These are phyloP conservation scores for Pisolithus albus DNA, from an alignment of 768 basidiomycete genomes.

Conservation along the genomic window DNA sequence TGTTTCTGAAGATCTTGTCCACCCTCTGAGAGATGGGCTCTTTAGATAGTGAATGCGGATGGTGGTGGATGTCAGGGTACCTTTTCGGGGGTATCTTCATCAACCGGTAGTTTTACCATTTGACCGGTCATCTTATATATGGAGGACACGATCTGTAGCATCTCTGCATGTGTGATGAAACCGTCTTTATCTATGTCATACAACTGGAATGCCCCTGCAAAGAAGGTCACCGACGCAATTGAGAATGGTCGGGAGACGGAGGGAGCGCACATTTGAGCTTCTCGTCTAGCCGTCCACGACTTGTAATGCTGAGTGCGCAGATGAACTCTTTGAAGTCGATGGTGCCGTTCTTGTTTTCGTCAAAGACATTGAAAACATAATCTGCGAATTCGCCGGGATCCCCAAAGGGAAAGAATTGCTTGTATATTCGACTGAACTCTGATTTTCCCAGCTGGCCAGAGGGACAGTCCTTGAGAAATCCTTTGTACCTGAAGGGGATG, in stretches of 20 bases:
- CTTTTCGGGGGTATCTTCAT: slow-evolving; percentile 99
- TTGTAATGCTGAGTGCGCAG: slow-evolving; percentile 92
- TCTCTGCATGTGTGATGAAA: slow-evolving; percentile 96
- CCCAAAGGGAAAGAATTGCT: slow-evolving; percentile 99
- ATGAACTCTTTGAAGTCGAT: slow-evolving; percentile 99
- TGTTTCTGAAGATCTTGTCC: slow-evolving; percentile 96
- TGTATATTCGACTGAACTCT: slow-evolving; percentile 96
- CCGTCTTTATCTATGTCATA: slow-evolving; percentile 99
- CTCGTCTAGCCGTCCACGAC: slow-evolving; percentile 89
- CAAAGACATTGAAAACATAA: slow-evolving; percentile 98
- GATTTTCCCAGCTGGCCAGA: slow-evolving; percentile 93
- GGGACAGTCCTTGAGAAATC: slow-evolving; percentile 98
- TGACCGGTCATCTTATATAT: slow-evolving; percentile 99
- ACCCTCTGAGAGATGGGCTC: slow-evolving; percentile 59
- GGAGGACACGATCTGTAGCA: slow-evolving; percentile 95
- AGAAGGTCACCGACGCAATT: slow-evolving; percentile 7
- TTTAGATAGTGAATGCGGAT: slow-evolving; percentile 9
- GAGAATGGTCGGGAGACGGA: slow-evolving; percentile 7
- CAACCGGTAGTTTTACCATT: slow-evolving; percentile 97
- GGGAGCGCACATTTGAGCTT: slow-evolving; percentile 86
- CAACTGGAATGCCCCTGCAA: slow-evolving; percentile 95
- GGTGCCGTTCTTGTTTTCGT: slow-evolving; percentile 89
- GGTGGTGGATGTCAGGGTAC: slow-evolving; percentile 31
- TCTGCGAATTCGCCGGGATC: slow-evolving; percentile 96
- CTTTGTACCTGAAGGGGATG: slow-evolving; percentile 76